Evolutionary conservation across 495 filamentous ascomycete genomes (phyloP), one percentile per base, ranked within the genome.

Genomic region (Oleoguttula mirabilis): DNA sequence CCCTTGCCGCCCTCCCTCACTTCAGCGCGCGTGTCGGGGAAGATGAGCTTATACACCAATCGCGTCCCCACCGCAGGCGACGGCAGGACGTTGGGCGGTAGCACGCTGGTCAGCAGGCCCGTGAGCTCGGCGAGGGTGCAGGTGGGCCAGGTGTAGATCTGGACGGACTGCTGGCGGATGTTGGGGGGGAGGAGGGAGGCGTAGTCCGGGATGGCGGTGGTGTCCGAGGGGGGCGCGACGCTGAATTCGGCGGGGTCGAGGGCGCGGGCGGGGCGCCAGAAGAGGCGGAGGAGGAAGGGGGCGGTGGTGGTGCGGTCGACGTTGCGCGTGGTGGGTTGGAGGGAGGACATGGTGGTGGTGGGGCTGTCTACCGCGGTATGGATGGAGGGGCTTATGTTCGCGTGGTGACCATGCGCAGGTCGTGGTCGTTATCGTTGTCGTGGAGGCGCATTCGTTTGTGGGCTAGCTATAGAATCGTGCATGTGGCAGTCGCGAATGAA

Each of bases 211-310:
- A 61, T 43, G 25, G 62, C 55, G 32, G 69, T 48, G 63, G 85
- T 83, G 50, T 88, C 82, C 21, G 82, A 72, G 25, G 75, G 71
- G 5, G 49, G 49, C 12, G 49, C 39, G 15, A 52, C 32, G 35
- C 34, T 35, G 49, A 52, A 52, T 19, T 52, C 49, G 34, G 16
- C 19, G 7, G 49, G 33, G 4, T n/a, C n/a, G 21, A 39, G 45
- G 5, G 41, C 21, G 15, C 33, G 39, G 12, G 35, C 33, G 11
- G 19, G 38, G 10, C 33, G 22, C 32, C 92, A 92, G 68, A 88
- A 94, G 52, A 95, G 75, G 59, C 83, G 88, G 12, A 98, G 70
- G 55, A 88, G 76, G 67, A 95, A 94, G 28, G 90, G 90, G 1
- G 81, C 76, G 23, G 80, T 85, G 30, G 74, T 68, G 64, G 85